Percentiles rank a stretch among this genome's conserved stretches.
phyloP scores from a whole-genome alignment of 345 rosid species.

The Eucalyptus erythrocorys region DNA sequence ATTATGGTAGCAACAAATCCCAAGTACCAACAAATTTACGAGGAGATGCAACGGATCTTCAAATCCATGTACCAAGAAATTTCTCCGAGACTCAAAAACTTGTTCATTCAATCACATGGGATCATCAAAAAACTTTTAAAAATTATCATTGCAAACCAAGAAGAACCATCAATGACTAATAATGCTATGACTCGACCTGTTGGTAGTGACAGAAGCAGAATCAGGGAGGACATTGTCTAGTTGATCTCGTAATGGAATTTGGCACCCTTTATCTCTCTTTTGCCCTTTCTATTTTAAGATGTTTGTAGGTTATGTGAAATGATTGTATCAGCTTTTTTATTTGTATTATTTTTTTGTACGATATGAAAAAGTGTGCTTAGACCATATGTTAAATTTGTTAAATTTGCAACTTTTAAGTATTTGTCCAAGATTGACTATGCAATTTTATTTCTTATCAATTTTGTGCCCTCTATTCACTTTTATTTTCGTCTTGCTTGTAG shows the following conservation, averaged over 20 bases:
- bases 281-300: background rate
- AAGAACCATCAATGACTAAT: background rate
- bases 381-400: too few relatives aligned
- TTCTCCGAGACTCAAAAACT: background rate
- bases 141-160: background rate
- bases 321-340: too few relatives aligned
- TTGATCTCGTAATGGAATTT: background rate
- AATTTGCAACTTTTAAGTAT: too few relatives aligned
- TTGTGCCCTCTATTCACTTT: background rate
- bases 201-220: background rate
- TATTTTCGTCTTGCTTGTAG: background rate
- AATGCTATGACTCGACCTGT: background rate
- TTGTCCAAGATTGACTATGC: background rate
- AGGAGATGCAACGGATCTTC: background rate
- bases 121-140: background rate
- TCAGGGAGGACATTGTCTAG: background rate
- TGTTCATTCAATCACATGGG: background rate
- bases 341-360: accelerated
- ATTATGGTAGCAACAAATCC: background rate
- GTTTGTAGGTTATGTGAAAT: too few relatives aligned
- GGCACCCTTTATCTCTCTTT: background rate
- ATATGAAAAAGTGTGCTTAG: background rate
- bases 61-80: background rate
- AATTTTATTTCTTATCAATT: background rate
- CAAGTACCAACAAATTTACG: background rate